Percentiles rank a stretch among this genome's conserved stretches.
These are phyloP conservation scores for Wickerhamiella slavikovae DNA, from an alignment of 805 yeast genomes.

Conservation along the genomic window DNA sequence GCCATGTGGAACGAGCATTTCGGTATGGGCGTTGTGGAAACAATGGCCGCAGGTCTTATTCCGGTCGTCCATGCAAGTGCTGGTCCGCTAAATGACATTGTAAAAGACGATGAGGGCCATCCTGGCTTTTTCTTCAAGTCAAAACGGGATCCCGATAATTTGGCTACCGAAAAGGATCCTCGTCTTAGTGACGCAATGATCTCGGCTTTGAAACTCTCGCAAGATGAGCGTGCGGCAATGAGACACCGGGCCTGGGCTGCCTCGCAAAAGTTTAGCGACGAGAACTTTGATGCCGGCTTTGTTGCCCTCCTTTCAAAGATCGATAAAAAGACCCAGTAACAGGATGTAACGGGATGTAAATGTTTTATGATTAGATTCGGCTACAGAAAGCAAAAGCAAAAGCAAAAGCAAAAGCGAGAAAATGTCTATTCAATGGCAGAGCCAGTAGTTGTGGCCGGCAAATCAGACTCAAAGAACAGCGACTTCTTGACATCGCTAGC, in stretches of 20 bases:
- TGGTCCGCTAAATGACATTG: constrained; percentile 83
- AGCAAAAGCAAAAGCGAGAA: not conserved
- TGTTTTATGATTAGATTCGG: too few species aligned
- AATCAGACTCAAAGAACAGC: constrained; percentile 17
- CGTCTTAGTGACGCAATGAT: constrained; percentile 30
- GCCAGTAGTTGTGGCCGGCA: constrained; percentile 17
- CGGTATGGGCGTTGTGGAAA: constrained; percentile 93
- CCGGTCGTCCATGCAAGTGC: constrained; percentile 91
- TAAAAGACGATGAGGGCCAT: constrained; percentile 26
- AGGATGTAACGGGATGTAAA: too few species aligned
- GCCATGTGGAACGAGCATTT: constrained; percentile 99
- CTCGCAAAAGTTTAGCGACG: constrained; percentile 41
- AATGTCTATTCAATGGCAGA: not conserved
- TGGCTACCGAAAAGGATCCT: constrained; percentile 20
- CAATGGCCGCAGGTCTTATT: constrained; percentile 63
- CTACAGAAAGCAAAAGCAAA: not conserved
- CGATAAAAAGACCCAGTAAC: too few species aligned
- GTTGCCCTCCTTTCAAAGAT: not conserved
- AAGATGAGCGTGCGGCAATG: constrained; percentile 21
- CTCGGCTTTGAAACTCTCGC: constrained; percentile 22
- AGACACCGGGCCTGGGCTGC: constrained; percentile 23
- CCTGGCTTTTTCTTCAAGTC: constrained; percentile 71
- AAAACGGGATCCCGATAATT: constrained; percentile 48
- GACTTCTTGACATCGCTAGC: constrained; percentile 4
- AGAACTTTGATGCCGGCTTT: constrained; percentile 38